These are phyloP conservation scores for Penicillium sp. DNA, from an alignment of 2,329 filamentous ascomycete genomes.

Conservation along the genomic window DNA sequence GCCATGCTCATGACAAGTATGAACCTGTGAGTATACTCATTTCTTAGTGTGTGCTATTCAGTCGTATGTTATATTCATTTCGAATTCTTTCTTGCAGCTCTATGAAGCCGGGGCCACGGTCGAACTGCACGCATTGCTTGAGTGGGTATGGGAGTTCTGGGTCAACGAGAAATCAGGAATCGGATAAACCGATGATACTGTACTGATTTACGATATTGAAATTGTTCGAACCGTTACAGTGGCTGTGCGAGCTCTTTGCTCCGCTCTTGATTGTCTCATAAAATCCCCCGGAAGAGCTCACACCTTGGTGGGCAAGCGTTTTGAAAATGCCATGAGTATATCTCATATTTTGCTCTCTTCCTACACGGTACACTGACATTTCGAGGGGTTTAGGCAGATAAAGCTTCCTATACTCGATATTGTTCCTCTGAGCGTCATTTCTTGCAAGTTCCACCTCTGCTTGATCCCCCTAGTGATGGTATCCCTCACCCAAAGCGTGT, in stretches of 20 bases:
- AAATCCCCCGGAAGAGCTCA: neutral
- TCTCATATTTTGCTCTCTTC: neutral
- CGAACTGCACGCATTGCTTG: neutral
- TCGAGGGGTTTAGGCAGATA: neutral
- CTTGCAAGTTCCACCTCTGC: neutral
- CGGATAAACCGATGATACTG: neutral
- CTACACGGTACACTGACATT: neutral
- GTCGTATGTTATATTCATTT: neutral
- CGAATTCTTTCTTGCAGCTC: neutral
- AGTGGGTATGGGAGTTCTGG: neutral
- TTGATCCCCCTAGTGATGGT: neutral
- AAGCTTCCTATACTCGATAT: neutral
- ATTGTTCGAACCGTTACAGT: neutral
- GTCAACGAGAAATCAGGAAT: neutral
- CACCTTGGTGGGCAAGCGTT: neutral
- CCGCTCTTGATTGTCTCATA: neutral
- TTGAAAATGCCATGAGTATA: neutral
- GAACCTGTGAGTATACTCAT: neutral
- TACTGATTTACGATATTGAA: neutral
- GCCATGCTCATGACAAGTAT: neutral
- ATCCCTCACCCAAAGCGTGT: neutral
- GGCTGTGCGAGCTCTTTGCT: neutral
- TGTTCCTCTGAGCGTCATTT: neutral
- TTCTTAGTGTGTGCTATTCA: neutral
- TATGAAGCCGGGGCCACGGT: neutral